These are phyloP conservation scores for Beauveria varroae DNA, from an alignment of 2,329 filamentous ascomycete genomes.

Conservation along the genomic window DNA sequence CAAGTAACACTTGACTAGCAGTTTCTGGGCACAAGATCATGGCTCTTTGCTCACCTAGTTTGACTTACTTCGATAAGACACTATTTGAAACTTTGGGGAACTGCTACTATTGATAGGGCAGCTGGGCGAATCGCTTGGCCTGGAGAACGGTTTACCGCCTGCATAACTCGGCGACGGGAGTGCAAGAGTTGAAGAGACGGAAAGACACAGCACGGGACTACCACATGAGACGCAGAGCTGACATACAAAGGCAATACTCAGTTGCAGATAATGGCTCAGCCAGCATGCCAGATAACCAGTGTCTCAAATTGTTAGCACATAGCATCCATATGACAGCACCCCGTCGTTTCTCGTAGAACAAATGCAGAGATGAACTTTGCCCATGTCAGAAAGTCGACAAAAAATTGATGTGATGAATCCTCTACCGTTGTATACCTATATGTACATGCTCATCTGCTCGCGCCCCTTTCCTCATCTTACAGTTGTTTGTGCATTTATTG, in stretches of 20 bases:
- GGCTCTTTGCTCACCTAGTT: too few relatives aligned
- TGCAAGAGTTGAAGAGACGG: not conserved
- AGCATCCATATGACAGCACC: too few relatives aligned
- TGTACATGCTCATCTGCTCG: conserved; percentile 6
- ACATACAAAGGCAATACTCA: too few relatives aligned
- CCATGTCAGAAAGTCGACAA: not conserved
- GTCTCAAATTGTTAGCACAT: too few relatives aligned
- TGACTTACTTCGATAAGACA: too few relatives aligned
- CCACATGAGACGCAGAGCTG: too few relatives aligned
- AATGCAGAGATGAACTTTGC: not conserved
- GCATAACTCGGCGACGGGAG: not conserved
- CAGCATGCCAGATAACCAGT: too few relatives aligned
- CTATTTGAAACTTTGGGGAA: too few relatives aligned
- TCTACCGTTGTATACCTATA: conserved; percentile 6
- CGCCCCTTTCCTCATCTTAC: not conserved
- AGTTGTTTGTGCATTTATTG: conserved; percentile 17
- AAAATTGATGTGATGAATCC: not conserved
- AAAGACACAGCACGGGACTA: not conserved
- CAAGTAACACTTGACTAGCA: not conserved
- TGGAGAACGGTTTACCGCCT: not conserved
- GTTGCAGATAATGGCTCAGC: too few relatives aligned
- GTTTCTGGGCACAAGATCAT: too few relatives aligned
- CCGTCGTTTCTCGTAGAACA: too few relatives aligned
- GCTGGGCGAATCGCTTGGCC: not conserved
- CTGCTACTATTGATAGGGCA: too few relatives aligned